Evolutionary conservation across 106 monocot species (phyloP).

Genomic region (Allium fistulosum): DNA sequence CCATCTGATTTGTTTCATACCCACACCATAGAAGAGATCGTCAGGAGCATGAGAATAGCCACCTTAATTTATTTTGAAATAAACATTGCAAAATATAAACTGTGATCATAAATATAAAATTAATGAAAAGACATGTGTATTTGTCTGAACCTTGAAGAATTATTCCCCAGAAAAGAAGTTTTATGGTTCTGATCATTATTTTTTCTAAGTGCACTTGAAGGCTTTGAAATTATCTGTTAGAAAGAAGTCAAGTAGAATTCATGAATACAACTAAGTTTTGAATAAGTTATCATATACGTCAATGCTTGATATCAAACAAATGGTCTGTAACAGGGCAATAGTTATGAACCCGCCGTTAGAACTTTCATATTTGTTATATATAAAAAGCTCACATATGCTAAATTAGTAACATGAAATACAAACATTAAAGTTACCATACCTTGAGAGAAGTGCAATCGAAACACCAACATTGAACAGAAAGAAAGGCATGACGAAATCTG

Average conservation of each 20-base stretch:
- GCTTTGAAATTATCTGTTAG: slow-evolving; percentile 26
- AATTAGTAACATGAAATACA: neutral
- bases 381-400: too few relatives aligned
- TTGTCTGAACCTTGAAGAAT: slow-evolving; percentile 27
- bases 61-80: slow-evolving; percentile 10
- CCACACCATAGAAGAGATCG: slow-evolving; percentile 37
- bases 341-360: too few relatives aligned
- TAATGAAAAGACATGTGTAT: neutral
- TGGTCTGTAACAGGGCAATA: too few relatives aligned
- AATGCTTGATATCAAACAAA: too few relatives aligned
- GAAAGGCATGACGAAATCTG: slow-evolving; percentile 49
- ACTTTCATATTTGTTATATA: too few relatives aligned
- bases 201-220: slow-evolving; percentile 15
- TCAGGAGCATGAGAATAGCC: slow-evolving; percentile 48
- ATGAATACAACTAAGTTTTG: too few relatives aligned
- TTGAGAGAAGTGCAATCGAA: slow-evolving; percentile 33
- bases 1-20: slow-evolving; percentile 44
- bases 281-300: too few relatives aligned
- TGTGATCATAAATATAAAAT: neutral
- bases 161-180: slow-evolving; percentile 49
- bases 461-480: slow-evolving; percentile 49
- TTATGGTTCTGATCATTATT: slow-evolving; percentile 30
- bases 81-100: neutral
- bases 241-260: too few relatives aligned
- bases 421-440: slow-evolving; percentile 2